These are phyloP conservation scores for Tetraselmis chui DNA, from an alignment of 139 green algal species.

Conservation along the genomic window DNA sequence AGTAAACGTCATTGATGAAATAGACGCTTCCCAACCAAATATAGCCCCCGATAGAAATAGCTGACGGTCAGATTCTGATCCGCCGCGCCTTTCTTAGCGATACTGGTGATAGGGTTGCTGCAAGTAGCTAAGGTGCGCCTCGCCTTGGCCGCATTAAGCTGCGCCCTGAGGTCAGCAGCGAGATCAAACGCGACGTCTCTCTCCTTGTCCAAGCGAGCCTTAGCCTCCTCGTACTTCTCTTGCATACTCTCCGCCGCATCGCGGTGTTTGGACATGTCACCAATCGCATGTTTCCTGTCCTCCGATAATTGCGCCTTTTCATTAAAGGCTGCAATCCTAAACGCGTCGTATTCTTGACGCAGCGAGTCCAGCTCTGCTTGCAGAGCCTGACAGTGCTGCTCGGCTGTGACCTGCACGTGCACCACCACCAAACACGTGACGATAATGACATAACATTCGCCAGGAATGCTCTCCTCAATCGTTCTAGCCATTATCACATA, in stretches of 20 bases:
- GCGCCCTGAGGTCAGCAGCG: background rate
- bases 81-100: too few relatives aligned
- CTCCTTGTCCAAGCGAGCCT: background rate
- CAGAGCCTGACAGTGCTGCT: background rate
- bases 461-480: too few relatives aligned
- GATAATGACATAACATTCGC: too few relatives aligned
- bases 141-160: background rate
- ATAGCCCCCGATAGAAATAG: too few relatives aligned
- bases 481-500: too few relatives aligned
- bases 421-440: too few relatives aligned
- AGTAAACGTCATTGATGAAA: too few relatives aligned
- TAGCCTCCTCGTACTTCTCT: background rate
- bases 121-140: too few relatives aligned
- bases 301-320: background rate
- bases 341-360: background rate
- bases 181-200: background rate
- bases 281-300: background rate
- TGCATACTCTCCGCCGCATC: background rate
- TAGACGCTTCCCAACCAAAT: too few relatives aligned
- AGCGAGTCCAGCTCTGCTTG: background rate
- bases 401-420: background rate
- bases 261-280: background rate
- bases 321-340: background rate
- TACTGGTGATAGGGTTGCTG: too few relatives aligned
- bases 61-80: too few relatives aligned